Base-by-base conservation (phyloP, 768 basidiomycete species). In the Auriculariales sp. region DNA sequence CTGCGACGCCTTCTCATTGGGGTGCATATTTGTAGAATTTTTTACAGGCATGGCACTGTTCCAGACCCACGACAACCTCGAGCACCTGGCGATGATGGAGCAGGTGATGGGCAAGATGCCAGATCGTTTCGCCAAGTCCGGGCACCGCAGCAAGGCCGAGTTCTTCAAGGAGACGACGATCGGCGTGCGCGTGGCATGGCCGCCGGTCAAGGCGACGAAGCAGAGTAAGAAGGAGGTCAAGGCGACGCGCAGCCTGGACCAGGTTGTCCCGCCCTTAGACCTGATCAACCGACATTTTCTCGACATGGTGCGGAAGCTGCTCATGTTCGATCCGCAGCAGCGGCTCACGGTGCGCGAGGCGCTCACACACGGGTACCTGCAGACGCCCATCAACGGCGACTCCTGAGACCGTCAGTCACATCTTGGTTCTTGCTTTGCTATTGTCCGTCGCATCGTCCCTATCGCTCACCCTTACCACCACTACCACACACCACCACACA, bases 1-100 rank as follows among this genome's bases (percentile, higher is more conserved):
- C 2, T 98, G 95, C 66, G 95, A 99, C 66, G 89, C 91, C 28
- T 99, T 95, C 67, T 99, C 95, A 15, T 75, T 99, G 47, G 95
- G 95, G 5, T 99, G 95, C 67, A 99, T 99, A 57, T 78, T 99
- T 24, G 93, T 99, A 51, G 95, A 99, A 64, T 98, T 99, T 64
- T 94, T 80, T 68, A 99, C 95, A 15, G 95, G 95, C 25, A 79
- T 91, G 29, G 95, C 95, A 6, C 75, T 99, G n/a, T 99, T 95
- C 68, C 95, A 99, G 66, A 98, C 95, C 0, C 95, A 98, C 59
- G 94, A 98, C 66, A 98, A 99, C 63, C 76, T 98, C 7, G 95
- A 99, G 64, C 95, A 99, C 66, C 78, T 99, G 12, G 95, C 94
- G 33, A 99, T 99, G 95, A 99, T 99, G 95, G 93, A 98, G 63